Conservation (phyloP, 306 rosid species). For the Luffa aegyptiaca region DNA sequence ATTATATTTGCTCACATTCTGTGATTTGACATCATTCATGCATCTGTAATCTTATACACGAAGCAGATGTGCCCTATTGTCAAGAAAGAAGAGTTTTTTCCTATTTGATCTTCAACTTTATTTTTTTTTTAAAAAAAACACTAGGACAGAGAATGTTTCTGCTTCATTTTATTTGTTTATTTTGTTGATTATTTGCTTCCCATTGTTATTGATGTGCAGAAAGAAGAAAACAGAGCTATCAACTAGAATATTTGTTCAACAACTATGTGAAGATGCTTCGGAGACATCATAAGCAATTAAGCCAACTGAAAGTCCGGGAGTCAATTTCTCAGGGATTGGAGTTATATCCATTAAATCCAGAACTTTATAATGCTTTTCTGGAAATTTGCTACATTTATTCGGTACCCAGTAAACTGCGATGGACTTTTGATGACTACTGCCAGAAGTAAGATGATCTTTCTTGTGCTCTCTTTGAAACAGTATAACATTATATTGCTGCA, state of each 20-base stretch:
- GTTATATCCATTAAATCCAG: conserved; percentile 67
- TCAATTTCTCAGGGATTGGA: conserved; percentile 68
- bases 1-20: neutral
- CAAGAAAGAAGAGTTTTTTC: neutral
- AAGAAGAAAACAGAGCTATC: conserved; percentile 66
- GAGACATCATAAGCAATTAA: conserved; percentile 42
- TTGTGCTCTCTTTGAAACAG: neutral
- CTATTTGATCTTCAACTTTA: neutral
- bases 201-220: conserved; percentile 42
- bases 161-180: conserved; percentile 1
- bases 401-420: conserved; percentile 66
- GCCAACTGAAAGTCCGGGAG: conserved; percentile 66
- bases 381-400: conserved; percentile 62
- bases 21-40: neutral
- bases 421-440: conserved; percentile 59
- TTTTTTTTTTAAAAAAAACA: neutral
- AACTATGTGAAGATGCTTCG: conserved; percentile 68
- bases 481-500: neutral
- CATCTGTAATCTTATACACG: neutral
- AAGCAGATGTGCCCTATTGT: neutral
- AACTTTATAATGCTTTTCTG: conserved; percentile 53
- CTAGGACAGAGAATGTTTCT: neutral
- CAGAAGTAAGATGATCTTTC: conserved; percentile 49
- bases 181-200: conserved; percentile 16
- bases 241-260: conserved; percentile 70